These are phyloP conservation scores for Aspergillus sp. DNA, from an alignment of 2,329 filamentous ascomycete genomes.

Conservation along the genomic window DNA sequence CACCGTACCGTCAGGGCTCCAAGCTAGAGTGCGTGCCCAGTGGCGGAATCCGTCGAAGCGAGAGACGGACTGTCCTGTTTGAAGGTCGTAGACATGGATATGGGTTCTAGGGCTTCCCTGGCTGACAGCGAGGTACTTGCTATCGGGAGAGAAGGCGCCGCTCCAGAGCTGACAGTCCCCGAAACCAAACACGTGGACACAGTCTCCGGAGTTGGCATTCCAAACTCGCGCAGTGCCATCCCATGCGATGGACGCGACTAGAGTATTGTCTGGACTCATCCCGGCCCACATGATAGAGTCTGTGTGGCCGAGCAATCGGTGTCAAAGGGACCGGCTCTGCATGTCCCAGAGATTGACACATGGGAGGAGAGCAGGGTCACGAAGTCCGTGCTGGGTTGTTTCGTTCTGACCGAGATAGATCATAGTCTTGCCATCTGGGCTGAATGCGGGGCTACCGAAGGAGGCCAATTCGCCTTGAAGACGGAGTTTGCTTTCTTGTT, in stretches of 20 bases:
- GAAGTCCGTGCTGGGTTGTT: no score
- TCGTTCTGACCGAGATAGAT: constrained; percentile 11
- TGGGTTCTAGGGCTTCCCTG: constrained; percentile 9
- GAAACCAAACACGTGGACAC: constrained; percentile 10
- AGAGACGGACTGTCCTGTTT: not conserved
- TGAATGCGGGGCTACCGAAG: constrained; percentile 3
- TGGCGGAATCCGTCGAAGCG: not conserved
- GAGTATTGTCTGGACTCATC: constrained; percentile 10
- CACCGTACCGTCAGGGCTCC: constrained; percentile 13
- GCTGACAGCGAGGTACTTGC: constrained; percentile 10
- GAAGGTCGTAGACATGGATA: constrained; percentile 11
- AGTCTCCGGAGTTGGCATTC: constrained; percentile 9
- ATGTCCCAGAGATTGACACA: constrained; percentile 14
- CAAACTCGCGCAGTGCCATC: constrained; percentile 14
- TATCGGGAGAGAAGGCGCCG: constrained; percentile 15
- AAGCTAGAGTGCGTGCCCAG: constrained; percentile 4
- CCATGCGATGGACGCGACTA: constrained; percentile 11
- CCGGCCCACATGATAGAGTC: constrained; percentile 13
- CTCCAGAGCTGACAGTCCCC: constrained; percentile 7
- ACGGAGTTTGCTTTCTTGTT: not conserved
- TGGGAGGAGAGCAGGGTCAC: not conserved
- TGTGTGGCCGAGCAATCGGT: constrained; percentile 13
- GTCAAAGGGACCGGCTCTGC: constrained; percentile 1
- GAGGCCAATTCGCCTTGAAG: constrained; percentile 8
- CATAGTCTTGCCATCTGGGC: constrained; percentile 9